phyloP scores from a whole-genome alignment of 805 yeast genomes.

The Myxozyma melibiosi region DNA sequence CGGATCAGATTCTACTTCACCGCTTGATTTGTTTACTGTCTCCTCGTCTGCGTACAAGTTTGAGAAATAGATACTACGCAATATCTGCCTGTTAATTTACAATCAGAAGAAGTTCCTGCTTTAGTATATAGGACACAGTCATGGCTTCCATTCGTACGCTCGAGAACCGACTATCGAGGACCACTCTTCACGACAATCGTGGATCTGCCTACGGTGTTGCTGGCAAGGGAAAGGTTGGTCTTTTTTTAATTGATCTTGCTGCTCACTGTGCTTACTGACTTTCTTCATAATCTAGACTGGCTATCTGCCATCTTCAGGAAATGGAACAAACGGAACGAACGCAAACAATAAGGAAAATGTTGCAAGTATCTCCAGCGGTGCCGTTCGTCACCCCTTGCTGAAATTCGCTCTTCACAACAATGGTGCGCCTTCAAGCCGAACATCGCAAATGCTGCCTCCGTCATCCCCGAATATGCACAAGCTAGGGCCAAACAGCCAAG shows the following conservation, averaged over 20 bases:
- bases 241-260: background rate
- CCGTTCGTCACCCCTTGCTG: conserved; percentile 30
- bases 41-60: no score
- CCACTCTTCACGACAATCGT: conserved; percentile 26
- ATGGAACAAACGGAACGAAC: background rate
- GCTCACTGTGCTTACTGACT: background rate
- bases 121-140: no score
- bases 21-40: no score
- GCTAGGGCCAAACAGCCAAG: conserved; percentile 9
- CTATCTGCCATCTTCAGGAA: background rate
- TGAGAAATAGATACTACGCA: no score
- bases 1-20: no score
- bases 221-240: conserved; percentile 1
- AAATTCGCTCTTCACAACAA: conserved; percentile 30
- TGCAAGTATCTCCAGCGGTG: conserved; percentile 9
- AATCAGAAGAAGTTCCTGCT: background rate
- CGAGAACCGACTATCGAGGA: conserved; percentile 27
- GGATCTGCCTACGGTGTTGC: conserved; percentile 6
- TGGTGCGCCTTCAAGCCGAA: conserved; percentile 1
- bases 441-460: conserved; percentile 32
- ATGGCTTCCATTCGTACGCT: conserved; percentile 27
- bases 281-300: background rate
- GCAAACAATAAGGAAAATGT: conserved; percentile 23
- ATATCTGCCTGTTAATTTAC: background rate
- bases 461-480: conserved; percentile 31